Evolutionary conservation across 495 filamentous ascomycete species (phyloP).

Genomic region (Penicillium verhagenii): DNA sequence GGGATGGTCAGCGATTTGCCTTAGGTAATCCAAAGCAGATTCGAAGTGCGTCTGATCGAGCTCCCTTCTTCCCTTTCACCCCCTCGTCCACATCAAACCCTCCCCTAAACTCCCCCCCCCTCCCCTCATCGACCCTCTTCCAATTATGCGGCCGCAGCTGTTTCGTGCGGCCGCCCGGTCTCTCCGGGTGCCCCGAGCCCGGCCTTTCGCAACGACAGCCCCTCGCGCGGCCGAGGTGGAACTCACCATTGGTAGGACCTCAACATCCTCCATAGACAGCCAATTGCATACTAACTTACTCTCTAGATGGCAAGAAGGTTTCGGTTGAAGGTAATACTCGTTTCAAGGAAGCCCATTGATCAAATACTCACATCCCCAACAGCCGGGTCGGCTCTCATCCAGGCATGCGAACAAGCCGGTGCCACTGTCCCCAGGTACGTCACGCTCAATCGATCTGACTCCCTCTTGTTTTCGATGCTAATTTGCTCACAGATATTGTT

Average conservation of each 20-base stretch:
- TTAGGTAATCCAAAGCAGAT: slow-evolving; percentile 32
- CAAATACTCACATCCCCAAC: slow-evolving; percentile 24
- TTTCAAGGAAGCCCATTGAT: slow-evolving; percentile 9
- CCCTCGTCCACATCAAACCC: slow-evolving; percentile 20
- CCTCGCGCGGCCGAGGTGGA: slow-evolving; percentile 83
- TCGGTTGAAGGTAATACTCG: slow-evolving; percentile 79
- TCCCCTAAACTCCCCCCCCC: slow-evolving; percentile 35
- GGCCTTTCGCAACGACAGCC: slow-evolving; percentile 72
- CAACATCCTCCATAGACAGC: slow-evolving; percentile 17
- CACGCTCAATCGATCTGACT: not conserved
- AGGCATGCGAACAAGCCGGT: slow-evolving; percentile 98
- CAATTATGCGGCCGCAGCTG: slow-evolving; percentile 86
- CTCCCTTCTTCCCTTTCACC: slow-evolving; percentile 15
- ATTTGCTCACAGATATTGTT: slow-evolving; percentile 80
- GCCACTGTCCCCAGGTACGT: slow-evolving; percentile 78
- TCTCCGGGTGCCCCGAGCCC: slow-evolving; percentile 59
- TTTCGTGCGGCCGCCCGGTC: slow-evolving; percentile 82
- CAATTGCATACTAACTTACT: slow-evolving; percentile 7
- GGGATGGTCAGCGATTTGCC: slow-evolving; percentile 30
- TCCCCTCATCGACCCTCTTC: slow-evolving; percentile 29
- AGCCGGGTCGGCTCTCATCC: slow-evolving; percentile 89
- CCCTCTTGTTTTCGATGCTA: slow-evolving; percentile 26
- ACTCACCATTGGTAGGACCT: slow-evolving; percentile 80
- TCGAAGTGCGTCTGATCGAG: slow-evolving; percentile 31
- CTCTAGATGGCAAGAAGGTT: slow-evolving; percentile 88